Evolutionary conservation across 495 filamentous ascomycete species (phyloP).

Genomic region (Bacidia gigantensis): DNA sequence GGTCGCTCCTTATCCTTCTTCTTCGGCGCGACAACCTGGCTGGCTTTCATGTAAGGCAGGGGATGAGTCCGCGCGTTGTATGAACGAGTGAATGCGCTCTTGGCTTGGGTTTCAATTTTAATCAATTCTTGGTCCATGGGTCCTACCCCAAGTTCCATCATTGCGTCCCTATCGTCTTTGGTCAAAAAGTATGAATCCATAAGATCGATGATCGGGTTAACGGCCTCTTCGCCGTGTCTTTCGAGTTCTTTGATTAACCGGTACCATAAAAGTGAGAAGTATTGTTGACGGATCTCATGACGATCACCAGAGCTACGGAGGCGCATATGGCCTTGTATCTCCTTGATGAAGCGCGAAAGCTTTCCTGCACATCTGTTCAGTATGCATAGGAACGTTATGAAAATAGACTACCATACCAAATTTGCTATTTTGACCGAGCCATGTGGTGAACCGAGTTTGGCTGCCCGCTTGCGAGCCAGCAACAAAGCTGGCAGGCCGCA

Average conservation of each 20-base stretch:
- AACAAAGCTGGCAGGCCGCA: constrained; percentile 80
- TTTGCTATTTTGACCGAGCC: constrained; percentile 93
- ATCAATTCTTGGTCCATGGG: constrained; percentile 59
- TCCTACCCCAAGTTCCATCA: constrained; percentile 83
- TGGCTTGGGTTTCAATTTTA: constrained; percentile 71
- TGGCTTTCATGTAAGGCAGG: constrained; percentile 90
- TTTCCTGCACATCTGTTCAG: constrained; percentile 38
- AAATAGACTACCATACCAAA: constrained; percentile 34
- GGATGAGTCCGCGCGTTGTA: constrained; percentile 85
- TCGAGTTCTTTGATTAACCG: constrained; percentile 58
- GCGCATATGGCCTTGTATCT: constrained; percentile 95
- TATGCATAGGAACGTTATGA: background rate
- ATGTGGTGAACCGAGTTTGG: constrained; percentile 59
- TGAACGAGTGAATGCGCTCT: constrained; percentile 73
- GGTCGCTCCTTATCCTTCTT: constrained; percentile 60
- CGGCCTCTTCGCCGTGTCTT: constrained; percentile 57
- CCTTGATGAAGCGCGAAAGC: constrained; percentile 71
- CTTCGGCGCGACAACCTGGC: constrained; percentile 58
- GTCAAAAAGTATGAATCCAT: constrained; percentile 99
- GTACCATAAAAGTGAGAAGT: constrained; percentile 80
- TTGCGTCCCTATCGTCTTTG: constrained; percentile 81
- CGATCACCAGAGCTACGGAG: constrained; percentile 84
- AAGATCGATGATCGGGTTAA: constrained; percentile 63
- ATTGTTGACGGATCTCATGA: constrained; percentile 87
- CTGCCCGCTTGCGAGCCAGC: constrained; percentile 53